phyloP scores from a whole-genome alignment of 2,329 filamentous ascomycete species.

The Amylocarpus encephaloides region DNA sequence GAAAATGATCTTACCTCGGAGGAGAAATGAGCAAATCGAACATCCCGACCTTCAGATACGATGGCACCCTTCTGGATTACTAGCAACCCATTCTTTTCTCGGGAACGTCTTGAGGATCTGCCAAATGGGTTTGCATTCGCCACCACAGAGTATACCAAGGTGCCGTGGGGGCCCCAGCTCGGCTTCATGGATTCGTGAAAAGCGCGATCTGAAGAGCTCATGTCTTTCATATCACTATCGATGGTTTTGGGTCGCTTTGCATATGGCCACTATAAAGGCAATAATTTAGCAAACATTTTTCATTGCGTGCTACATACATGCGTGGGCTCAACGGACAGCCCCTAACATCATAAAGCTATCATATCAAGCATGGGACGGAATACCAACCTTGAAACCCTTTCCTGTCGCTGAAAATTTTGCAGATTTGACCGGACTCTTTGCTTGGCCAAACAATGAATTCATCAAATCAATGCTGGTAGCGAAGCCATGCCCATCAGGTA shows the following conservation, averaged over 20 bases:
- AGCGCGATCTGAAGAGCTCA: conserved; percentile 55
- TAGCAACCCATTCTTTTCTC: conserved; percentile 41
- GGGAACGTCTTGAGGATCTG: conserved; percentile 24
- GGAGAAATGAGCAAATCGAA: conserved; percentile 58
- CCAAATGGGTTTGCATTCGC: conserved; percentile 32
- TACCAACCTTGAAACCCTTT: conserved; percentile 88
- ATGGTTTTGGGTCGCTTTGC: conserved; percentile 68
- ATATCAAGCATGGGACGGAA: conserved; percentile 33
- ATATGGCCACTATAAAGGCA: conserved; percentile 70
- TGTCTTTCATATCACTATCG: conserved; percentile 51
- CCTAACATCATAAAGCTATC: conserved; percentile 13
- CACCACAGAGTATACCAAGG: conserved; percentile 57
- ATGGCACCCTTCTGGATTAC: conserved; percentile 50
- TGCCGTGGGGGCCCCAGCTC: conserved; percentile 70
- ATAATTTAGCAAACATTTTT: conserved; percentile 41
- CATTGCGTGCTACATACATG: conserved; percentile 32
- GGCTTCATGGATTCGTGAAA: conserved; percentile 73
- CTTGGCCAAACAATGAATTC: conserved; percentile 83
- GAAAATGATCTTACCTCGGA: conserved; percentile 39
- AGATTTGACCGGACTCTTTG: conserved; percentile 51
- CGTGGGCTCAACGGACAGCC: conserved; percentile 30
- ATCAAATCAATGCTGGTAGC: conserved; percentile 90
- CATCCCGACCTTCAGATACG: conserved; percentile 56
- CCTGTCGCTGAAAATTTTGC: conserved; percentile 49
- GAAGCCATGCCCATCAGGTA: conserved; percentile 55